Evolutionary conservation across 192 early-diverging fungal genomes (phyloP), one percentile per base, ranked within the genome.

Genomic region (Phlyctochytrium arcticum): DNA sequence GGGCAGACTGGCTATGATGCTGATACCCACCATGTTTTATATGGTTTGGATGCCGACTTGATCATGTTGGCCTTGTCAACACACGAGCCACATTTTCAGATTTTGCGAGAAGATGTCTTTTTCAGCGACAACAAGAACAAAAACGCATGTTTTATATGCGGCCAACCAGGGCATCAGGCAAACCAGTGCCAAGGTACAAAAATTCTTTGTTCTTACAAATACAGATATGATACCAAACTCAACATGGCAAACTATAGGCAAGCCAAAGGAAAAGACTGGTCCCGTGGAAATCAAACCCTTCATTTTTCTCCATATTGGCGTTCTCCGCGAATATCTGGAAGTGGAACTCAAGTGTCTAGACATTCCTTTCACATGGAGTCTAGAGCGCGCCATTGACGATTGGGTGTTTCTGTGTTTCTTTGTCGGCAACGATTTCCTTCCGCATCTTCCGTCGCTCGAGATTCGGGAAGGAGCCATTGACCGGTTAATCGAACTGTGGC

Each of bases 401-500:
- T 99, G 92, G 71, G 87, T 98, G 3, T 80, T 99, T 24, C 79
- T 98, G 64, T 88, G 85, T 49, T 87, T 98, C 75, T 94, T 98
- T 74, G 88, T 98, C 27, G 96, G 96, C 51, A 98, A 98, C 74
- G 96, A 98, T 76, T 99, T 97, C 74, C 68, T 99, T 60, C 96
- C 96, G 42, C 92, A 92, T 72, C 68, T 98, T 34, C 94, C 94
- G 36, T 90, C 89, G 58, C 79, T 98, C 32, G 92, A 96, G 56
- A 99, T 99, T 66, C 88, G 88, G 29, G 91, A 95, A 75, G 93
- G 93, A 48, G 94, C 93, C 0, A 80, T 87, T 47, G 81, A 81
- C 59, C 54, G 63, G 26, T 67, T 87, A 19, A 77, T 86, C 44
- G 83, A 81, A 6, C 65, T 85, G n/a, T 87, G 84, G 81, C 83